A percentile compares a stretch with the other conserved stretches of the same genome.
Conservation (phyloP, 176 grass and related monocot genomes). For the Carex scoparia region DNA sequence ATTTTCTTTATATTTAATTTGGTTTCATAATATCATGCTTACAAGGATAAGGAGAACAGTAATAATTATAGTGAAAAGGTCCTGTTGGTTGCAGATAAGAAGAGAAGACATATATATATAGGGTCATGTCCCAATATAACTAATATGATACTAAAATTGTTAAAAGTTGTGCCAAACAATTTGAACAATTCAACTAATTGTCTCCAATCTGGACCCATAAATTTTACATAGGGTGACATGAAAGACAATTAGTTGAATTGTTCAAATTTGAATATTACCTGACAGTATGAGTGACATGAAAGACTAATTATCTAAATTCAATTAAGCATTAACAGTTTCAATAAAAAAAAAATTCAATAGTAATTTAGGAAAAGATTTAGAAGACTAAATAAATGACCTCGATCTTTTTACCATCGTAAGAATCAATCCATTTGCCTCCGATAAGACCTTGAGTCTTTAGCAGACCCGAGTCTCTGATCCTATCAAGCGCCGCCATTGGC, state of each 20-base stretch:
- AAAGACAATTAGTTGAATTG: no score
- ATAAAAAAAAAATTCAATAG: not conserved
- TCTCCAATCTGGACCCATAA: not conserved
- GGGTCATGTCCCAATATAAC: not conserved
- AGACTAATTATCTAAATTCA: conserved; percentile 6
- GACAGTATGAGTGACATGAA: not conserved
- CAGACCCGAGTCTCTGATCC: conserved; percentile 58
- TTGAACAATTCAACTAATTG: not conserved
- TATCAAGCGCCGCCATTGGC: conserved; percentile 46
- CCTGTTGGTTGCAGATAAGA: not conserved
- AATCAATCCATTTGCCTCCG: conserved; percentile 75
- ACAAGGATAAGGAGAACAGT: not conserved
- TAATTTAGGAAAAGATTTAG: not conserved
- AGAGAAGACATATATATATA: not conserved
- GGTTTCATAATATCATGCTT: not conserved
- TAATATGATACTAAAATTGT: not conserved
- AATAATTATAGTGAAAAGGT: not conserved
- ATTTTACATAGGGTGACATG: no score
- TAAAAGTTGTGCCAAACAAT: no score
- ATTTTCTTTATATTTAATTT: not conserved
- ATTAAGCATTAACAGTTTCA: not conserved
- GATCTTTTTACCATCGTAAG: conserved; percentile 74
- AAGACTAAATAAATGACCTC: conserved; percentile 32
- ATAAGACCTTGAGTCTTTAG: conserved; percentile 73
- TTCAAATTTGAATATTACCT: not conserved